phyloP scores from a whole-genome alignment of 140 eudicot genomes.

The Ambrosia hybrid region DNA sequence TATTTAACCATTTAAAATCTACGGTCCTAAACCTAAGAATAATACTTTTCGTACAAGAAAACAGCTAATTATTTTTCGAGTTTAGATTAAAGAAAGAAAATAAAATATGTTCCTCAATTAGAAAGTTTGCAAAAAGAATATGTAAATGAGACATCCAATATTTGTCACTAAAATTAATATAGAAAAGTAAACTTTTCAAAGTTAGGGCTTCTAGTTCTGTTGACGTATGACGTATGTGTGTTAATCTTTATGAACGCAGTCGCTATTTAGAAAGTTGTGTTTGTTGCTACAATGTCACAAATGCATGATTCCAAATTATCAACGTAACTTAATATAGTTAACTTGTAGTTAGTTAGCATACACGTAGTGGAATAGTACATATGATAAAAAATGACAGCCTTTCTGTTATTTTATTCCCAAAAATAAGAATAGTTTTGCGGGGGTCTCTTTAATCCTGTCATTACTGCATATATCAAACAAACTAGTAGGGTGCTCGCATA shows the following conservation, averaged over 20 bases:
- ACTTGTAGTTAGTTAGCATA: background rate
- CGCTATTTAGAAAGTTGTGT: background rate
- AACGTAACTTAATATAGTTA: background rate
- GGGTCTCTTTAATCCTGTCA: background rate
- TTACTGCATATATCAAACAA: background rate
- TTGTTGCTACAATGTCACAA: conserved; percentile 1
- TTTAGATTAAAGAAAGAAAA: background rate
- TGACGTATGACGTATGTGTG: background rate
- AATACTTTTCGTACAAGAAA: background rate
- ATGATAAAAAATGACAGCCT: background rate
- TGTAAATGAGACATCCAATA: background rate
- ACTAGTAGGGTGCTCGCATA: no score
- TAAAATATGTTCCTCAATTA: background rate
- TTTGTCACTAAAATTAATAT: background rate
- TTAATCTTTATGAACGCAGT: background rate
- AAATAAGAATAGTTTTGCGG: background rate
- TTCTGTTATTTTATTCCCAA: background rate
- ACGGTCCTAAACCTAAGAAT: background rate
- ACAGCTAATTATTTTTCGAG: background rate
- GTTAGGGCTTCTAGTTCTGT: background rate
- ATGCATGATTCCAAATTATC: background rate
- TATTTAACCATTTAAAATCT: background rate
- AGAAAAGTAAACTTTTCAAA: no score
- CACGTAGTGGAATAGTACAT: no score
- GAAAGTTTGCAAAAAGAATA: background rate